Conservation (phyloP, 2,329 filamentous ascomycete species). For the Teratosphaeria gauchensis region DNA sequence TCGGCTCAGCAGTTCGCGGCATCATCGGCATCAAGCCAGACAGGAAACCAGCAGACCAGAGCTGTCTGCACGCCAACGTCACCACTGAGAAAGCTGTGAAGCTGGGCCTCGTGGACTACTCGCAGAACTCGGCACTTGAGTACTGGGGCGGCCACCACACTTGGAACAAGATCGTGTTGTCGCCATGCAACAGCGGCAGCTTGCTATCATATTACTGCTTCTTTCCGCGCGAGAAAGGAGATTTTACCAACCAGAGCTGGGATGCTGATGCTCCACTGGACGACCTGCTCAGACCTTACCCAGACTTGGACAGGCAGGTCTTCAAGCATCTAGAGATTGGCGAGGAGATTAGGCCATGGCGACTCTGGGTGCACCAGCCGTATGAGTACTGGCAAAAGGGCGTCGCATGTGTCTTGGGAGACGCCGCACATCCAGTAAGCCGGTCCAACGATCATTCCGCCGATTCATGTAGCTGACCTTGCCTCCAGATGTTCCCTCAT, state of each 20-base stretch:
- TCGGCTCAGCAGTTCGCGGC: constrained; percentile 55
- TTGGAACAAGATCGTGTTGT: constrained; percentile 59
- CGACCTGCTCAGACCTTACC: constrained; percentile 50
- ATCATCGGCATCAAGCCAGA: constrained; percentile 53
- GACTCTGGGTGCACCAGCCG: constrained; percentile 55
- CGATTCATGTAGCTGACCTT: constrained; percentile 25
- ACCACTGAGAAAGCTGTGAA: constrained; percentile 49
- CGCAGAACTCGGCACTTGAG: constrained; percentile 50
- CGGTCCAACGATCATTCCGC: not conserved
- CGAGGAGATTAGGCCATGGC: constrained; percentile 55
- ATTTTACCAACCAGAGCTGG: constrained; percentile 54
- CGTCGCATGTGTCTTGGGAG: constrained; percentile 50
- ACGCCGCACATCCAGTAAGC: constrained; percentile 50
- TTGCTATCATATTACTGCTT: constrained; percentile 63
- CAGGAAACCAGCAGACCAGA: constrained; percentile 49
- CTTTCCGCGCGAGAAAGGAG: constrained; percentile 51
- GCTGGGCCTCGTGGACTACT: constrained; percentile 55
- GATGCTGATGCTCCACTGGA: constrained; percentile 43
- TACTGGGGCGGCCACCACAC: constrained; percentile 62
- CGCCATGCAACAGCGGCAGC: constrained; percentile 56
- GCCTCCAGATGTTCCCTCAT: constrained; percentile 51
- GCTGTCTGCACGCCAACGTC: constrained; percentile 58
- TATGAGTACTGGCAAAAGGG: constrained; percentile 49
- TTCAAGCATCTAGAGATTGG: constrained; percentile 49
- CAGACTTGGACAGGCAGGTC: constrained; percentile 50